Evolutionary conservation across 2,329 filamentous ascomycete genomes (phyloP).

Genomic region (Sclerotiophoma versabilis): DNA sequence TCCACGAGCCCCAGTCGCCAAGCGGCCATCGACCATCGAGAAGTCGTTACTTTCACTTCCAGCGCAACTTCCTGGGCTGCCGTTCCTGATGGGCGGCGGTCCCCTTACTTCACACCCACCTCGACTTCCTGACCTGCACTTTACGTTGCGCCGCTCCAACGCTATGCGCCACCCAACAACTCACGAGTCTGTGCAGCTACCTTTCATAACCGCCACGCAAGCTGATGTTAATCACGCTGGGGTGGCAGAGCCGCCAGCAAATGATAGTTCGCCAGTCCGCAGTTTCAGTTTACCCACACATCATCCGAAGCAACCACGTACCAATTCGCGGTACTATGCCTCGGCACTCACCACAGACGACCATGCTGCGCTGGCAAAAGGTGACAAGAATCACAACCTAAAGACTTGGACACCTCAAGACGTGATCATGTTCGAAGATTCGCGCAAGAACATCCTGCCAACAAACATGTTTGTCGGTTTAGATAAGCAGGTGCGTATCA

Average conservation of each 20-base stretch:
- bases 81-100: not conserved
- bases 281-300: not conserved
- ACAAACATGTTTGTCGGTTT: slow-evolving; percentile 10
- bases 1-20: not conserved
- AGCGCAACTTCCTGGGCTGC: not conserved
- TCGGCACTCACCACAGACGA: slow-evolving; percentile 27
- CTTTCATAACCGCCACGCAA: not conserved
- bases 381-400: slow-evolving; percentile 30
- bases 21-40: no score
- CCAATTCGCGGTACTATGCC: slow-evolving; percentile 29
- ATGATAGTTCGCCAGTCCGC: not conserved
- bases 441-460: slow-evolving; percentile 19
- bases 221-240: not conserved
- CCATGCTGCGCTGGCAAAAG: slow-evolving; percentile 21
- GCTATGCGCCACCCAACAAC: not conserved
- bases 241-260: not conserved
- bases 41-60: not conserved
- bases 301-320: not conserved
- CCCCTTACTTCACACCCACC: not conserved
- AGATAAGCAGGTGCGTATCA: slow-evolving; percentile 22
- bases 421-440: slow-evolving; percentile 14
- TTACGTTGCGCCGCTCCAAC: not conserved
- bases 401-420: slow-evolving; percentile 23
- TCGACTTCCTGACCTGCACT: not conserved
- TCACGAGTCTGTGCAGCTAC: not conserved